Percentiles rank a stretch among this genome's conserved stretches.
Evolutionary conservation across 176 grass and related monocot species (phyloP).

Genomic region (Cocos nucifera): DNA sequence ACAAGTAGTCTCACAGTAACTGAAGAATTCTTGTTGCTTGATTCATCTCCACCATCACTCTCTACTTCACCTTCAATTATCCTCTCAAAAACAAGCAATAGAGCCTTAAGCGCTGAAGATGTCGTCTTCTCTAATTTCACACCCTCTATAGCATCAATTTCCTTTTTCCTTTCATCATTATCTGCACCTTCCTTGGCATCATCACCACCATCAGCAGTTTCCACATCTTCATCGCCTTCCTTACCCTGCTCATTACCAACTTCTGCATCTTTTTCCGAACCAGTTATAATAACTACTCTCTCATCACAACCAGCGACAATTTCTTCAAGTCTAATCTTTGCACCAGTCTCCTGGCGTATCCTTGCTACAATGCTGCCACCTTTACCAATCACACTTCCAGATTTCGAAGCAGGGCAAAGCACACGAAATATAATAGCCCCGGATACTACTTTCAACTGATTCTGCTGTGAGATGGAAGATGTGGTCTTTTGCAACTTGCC

Average conservation of each 20-base stretch:
- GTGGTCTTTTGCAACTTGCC: conserved; percentile 67
- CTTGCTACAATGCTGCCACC: conserved; percentile 58
- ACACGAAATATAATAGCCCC: conserved; percentile 51
- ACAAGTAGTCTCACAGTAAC: conserved; percentile 74
- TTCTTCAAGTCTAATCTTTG: conserved; percentile 65
- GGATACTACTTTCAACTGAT: conserved; percentile 32
- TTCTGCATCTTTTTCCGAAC: conserved; percentile 32
- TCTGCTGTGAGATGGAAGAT: conserved; percentile 18
- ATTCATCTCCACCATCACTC: conserved; percentile 33
- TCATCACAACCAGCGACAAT: conserved; percentile 48
- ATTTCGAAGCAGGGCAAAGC: conserved; percentile 65
- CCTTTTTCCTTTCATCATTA: conserved; percentile 28
- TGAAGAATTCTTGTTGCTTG: conserved; percentile 16
- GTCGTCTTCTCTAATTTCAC: conserved; percentile 33
- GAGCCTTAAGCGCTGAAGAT: conserved; percentile 38
- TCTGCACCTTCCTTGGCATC: conserved; percentile 21
- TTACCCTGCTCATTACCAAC: conserved; percentile 17
- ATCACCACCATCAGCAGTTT: conserved; percentile 17
- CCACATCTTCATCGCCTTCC: conserved; percentile 16
- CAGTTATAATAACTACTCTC: conserved; percentile 62
- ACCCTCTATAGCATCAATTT: conserved; percentile 17
- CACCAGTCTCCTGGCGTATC: conserved; percentile 65
- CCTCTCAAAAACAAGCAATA: conserved; percentile 69
- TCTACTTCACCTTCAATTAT: conserved; percentile 47
- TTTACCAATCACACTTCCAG: conserved; percentile 82